These are phyloP conservation scores for Fomitopsis betulina DNA, from an alignment of 1,284 basidiomycete genomes.

Conservation along the genomic window DNA sequence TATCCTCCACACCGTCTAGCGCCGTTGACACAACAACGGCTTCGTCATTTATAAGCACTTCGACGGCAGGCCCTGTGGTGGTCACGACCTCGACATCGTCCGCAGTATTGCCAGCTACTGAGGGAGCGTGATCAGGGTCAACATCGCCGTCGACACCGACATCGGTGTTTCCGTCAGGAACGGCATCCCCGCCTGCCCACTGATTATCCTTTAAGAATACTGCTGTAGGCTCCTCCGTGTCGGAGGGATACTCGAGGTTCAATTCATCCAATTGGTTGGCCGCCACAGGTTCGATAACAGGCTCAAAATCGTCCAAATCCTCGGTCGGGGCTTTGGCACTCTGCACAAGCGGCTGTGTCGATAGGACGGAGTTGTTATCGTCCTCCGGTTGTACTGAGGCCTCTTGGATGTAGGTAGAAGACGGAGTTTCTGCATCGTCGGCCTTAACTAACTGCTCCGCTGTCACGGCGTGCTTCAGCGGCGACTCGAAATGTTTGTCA, in stretches of 20 bases:
- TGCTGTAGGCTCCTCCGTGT: background rate
- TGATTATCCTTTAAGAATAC: background rate
- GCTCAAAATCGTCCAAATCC: background rate
- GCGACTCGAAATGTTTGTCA: background rate
- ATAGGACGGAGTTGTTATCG: background rate
- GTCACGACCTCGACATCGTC: background rate
- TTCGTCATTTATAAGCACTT: background rate
- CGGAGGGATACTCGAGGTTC: slow-evolving; percentile 5
- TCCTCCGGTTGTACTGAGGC: too few relatives aligned
- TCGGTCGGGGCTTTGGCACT: background rate
- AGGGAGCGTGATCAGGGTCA: slow-evolving; percentile 25
- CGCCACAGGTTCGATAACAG: background rate
- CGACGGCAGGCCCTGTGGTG: background rate
- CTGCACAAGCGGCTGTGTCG: background rate
- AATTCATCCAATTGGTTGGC: background rate
- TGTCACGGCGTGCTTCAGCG: background rate
- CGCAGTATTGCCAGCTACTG: background rate
- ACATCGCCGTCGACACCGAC: slow-evolving; percentile 12
- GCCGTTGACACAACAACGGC: background rate
- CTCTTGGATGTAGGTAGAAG: background rate
- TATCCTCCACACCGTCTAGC: background rate
- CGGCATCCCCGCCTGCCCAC: background rate
- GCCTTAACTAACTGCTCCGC: background rate
- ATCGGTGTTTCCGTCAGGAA: slow-evolving; percentile 3
- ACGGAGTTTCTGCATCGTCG: background rate